Percentiles rank a stretch among this genome's conserved stretches.
Evolutionary conservation across 257 asterid genomes (phyloP).

Genomic region (Lantana camara): DNA sequence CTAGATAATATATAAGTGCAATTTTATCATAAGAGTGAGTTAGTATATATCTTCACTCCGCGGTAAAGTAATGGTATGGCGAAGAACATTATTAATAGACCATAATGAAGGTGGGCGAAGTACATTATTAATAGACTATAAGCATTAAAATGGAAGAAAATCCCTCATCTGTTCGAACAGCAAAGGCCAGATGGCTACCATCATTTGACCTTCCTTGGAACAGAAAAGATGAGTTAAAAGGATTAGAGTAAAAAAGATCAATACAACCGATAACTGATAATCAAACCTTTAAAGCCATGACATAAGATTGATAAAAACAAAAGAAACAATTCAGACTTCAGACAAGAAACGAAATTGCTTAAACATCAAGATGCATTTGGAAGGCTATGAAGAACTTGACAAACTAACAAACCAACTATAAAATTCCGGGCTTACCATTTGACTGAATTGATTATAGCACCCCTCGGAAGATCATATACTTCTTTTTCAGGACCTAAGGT

Average conservation of each 20-base stretch:
- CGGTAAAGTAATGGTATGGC: slow-evolving; percentile 6
- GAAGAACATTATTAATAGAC: slow-evolving; percentile 1
- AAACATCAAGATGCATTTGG: background rate
- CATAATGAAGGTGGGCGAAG: too few species aligned
- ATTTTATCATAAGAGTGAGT: slow-evolving; percentile 11
- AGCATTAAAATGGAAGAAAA: slow-evolving; percentile 19
- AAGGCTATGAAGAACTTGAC: background rate
- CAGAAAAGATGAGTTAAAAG: slow-evolving; percentile 23
- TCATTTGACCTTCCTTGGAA: slow-evolving; percentile 70
- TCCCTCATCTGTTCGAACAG: slow-evolving; percentile 89
- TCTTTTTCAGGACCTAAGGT: slow-evolving; percentile 86
- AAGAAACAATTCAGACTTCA: slow-evolving; percentile 1
- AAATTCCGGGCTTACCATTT: slow-evolving; percentile 55
- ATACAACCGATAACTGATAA: too few species aligned
- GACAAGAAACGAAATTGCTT: slow-evolving; percentile 6
- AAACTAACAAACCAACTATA: slow-evolving; percentile 5
- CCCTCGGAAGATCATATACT: slow-evolving; percentile 71
- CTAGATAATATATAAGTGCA: background rate
- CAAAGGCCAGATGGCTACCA: slow-evolving; percentile 75
- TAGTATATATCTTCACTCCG: background rate
- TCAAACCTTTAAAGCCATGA: slow-evolving; percentile 2
- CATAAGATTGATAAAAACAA: slow-evolving; percentile 5
- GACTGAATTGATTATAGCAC: slow-evolving; percentile 83
- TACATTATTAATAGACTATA: background rate
- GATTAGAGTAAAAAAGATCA: background rate